These are phyloP conservation scores for Tetragonia tetragonoides DNA, from an alignment of 148 eudicot genomes.

Conservation along the genomic window DNA sequence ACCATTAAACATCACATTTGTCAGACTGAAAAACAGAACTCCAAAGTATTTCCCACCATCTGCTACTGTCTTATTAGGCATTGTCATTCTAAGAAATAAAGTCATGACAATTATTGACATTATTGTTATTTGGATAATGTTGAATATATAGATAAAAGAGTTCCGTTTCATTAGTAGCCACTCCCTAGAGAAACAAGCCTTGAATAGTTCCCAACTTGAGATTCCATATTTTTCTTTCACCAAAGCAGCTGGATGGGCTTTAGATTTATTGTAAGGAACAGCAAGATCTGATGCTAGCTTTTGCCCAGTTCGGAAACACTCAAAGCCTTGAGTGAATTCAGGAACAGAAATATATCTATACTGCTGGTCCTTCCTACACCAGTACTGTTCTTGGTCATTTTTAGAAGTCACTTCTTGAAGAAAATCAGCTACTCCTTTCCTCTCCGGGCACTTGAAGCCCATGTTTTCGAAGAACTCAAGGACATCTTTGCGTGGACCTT, in stretches of 20 bases:
- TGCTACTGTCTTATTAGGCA: constrained; percentile 41
- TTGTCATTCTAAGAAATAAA: constrained; percentile 58
- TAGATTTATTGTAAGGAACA: constrained; percentile 57
- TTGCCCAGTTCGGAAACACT: constrained; percentile 48
- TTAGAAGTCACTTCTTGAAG: constrained; percentile 82
- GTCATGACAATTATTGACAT: constrained; percentile 60
- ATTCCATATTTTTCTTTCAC: constrained; percentile 58
- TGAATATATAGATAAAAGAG: constrained; percentile 61
- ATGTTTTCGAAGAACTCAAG: constrained; percentile 57
- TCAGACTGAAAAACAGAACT: constrained; percentile 61
- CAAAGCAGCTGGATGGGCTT: constrained; percentile 61
- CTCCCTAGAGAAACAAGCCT: constrained; percentile 70
- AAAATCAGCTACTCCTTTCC: constrained; percentile 86
- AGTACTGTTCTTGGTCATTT: constrained; percentile 80
- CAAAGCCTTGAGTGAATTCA: constrained; percentile 51
- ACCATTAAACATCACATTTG: constrained; percentile 66
- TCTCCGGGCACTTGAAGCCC: constrained; percentile 72
- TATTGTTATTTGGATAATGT: constrained; percentile 63
- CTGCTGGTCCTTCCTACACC: constrained; percentile 43
- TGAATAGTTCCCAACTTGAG: constrained; percentile 52
- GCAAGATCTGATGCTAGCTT: constrained; percentile 40
- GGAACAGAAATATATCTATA: constrained; percentile 48
- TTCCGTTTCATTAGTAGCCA: constrained; percentile 74
- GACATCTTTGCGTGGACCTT: constrained; percentile 64
- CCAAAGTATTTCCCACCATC: constrained; percentile 66